A percentile compares a stretch with the other conserved stretches of the same genome.
Conservation (phyloP, 257 asterid species). For the Ophiorrhiza pumila region DNA sequence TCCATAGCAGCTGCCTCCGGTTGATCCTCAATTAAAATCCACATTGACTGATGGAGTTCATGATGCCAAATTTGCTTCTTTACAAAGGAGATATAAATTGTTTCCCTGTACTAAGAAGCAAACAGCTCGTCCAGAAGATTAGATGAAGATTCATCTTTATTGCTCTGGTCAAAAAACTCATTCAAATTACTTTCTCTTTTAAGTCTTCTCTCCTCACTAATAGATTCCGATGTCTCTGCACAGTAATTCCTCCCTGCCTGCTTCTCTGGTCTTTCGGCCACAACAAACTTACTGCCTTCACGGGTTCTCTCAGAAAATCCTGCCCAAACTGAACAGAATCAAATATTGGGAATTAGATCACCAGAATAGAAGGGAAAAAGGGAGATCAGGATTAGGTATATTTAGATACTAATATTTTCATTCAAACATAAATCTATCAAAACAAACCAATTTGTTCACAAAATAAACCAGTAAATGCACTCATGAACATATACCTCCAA, state of each 20-base stretch:
- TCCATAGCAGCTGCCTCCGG: not conserved
- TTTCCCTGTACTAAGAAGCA: slow-evolving; percentile 31
- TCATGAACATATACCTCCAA: not conserved
- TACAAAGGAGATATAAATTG: not conserved
- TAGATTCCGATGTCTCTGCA: slow-evolving; percentile 66
- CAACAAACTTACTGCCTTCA: slow-evolving; percentile 85
- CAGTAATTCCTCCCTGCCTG: slow-evolving; percentile 47
- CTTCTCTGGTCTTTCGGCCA: slow-evolving; percentile 70
- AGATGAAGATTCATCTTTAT: slow-evolving; percentile 57
- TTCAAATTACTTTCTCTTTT: slow-evolving; percentile 52
- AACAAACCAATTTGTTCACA: not conserved
- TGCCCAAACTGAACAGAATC: slow-evolving; percentile 74
- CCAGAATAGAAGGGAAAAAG: not conserved
- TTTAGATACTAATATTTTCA: not conserved
- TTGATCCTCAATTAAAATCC: not conserved
- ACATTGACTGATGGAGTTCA: not conserved
- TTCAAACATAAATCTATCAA: not conserved
- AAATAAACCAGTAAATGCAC: not conserved
- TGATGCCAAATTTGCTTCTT: not conserved
- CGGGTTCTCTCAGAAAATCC: slow-evolving; percentile 91
- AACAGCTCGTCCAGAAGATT: slow-evolving; percentile 70
- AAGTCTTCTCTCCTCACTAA: slow-evolving; percentile 72
- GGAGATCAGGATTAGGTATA: not conserved
- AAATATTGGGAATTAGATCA: not conserved
- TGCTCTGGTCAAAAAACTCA: slow-evolving; percentile 53